These are phyloP conservation scores for Rhodotorula sp. DNA, from an alignment of 1,284 basidiomycete genomes.

Conservation along the genomic window DNA sequence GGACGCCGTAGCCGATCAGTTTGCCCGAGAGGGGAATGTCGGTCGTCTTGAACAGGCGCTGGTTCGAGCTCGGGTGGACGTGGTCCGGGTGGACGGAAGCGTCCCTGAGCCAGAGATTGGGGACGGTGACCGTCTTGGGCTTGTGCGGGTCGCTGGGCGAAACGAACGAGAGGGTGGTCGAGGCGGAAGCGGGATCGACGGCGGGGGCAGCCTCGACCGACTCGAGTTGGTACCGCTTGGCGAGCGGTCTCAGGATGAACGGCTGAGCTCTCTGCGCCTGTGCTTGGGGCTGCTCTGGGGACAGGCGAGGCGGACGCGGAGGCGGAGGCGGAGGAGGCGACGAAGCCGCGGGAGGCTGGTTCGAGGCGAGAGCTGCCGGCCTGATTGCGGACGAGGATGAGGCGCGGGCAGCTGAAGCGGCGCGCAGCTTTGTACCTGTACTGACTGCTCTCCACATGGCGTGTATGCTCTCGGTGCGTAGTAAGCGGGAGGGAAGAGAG, in stretches of 20 bases:
- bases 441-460: neutral
- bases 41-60: conserved; percentile 70
- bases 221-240: conserved; percentile 29
- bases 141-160: neutral
- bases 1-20: conserved; percentile 48
- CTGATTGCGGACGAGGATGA: conserved; percentile 7
- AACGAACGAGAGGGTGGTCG: conserved; percentile 45
- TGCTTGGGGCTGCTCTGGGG: neutral
- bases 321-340: neutral
- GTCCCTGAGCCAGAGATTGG: conserved; percentile 56
- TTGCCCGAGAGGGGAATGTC: conserved; percentile 54
- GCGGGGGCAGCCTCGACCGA: conserved; percentile 25
- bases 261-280: conserved; percentile 25
- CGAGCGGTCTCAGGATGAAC: conserved; percentile 25
- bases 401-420: neutral
- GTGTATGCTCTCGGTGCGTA: neutral
- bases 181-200: conserved; percentile 15
- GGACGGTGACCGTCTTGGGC: conserved; percentile 23
- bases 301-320: neutral
- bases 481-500: neutral
- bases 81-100: conserved; percentile 60
- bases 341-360: neutral
- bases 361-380: conserved; percentile 9
- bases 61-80: conserved; percentile 69
- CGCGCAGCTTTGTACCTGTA: no score